phyloP scores from a whole-genome alignment of 768 basidiomycete species.

The Leccinum boreale region DNA sequence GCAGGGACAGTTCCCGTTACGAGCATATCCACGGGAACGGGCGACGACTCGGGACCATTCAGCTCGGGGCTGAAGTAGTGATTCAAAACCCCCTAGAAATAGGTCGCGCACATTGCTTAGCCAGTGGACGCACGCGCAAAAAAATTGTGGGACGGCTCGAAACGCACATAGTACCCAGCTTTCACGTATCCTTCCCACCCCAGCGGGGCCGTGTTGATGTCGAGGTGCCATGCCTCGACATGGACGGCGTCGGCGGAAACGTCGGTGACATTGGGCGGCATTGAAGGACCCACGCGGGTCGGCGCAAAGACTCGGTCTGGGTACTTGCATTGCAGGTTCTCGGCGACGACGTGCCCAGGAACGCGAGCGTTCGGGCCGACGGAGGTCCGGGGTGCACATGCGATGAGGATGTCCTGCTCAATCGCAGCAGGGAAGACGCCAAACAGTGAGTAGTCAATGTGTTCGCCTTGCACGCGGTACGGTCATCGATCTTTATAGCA shows the following conservation, averaged over 20 bases:
- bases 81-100: slow-evolving; percentile 60
- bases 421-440: slow-evolving; percentile 85
- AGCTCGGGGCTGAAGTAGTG: slow-evolving; percentile 45
- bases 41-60: slow-evolving; percentile 25
- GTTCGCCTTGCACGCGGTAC: slow-evolving; percentile 53
- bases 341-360: slow-evolving; percentile 56
- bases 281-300: slow-evolving; percentile 16
- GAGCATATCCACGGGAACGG: slow-evolving; percentile 66
- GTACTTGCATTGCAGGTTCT: slow-evolving; percentile 64
- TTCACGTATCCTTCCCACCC: slow-evolving; percentile 90
- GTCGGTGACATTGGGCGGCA: slow-evolving; percentile 30
- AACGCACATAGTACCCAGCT: slow-evolving; percentile 74
- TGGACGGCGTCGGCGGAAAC: slow-evolving; percentile 33
- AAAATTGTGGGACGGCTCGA: neutral
- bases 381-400: slow-evolving; percentile 49
- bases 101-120: neutral
- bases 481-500: neutral
- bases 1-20: slow-evolving; percentile 82
- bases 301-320: slow-evolving; percentile 58
- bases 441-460: slow-evolving; percentile 82
- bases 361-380: slow-evolving; percentile 16
- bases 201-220: slow-evolving; percentile 59
- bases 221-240: slow-evolving; percentile 64
- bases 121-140: neutral
- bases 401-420: slow-evolving; percentile 80